Conservation (phyloP, 2,329 filamentous ascomycete species). For the Tolypocladium inflatum region DNA sequence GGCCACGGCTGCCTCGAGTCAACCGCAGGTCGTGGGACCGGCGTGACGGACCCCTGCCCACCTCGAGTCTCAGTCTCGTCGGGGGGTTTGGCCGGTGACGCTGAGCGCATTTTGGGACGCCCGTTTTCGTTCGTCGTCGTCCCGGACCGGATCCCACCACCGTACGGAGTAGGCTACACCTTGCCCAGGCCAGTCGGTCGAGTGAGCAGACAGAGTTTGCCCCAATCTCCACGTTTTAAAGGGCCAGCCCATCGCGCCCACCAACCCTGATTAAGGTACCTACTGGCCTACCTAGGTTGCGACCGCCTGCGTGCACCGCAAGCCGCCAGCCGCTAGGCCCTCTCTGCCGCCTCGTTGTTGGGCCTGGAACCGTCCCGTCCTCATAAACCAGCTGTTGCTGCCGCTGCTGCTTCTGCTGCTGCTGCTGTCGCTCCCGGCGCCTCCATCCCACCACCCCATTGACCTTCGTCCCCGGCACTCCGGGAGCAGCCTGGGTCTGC, state of each 20-base stretch:
- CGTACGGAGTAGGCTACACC: background rate
- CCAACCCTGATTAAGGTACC: background rate
- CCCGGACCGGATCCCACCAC: background rate
- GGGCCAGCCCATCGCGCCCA: conserved; percentile 2
- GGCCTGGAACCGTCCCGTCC: background rate
- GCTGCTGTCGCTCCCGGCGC: background rate
- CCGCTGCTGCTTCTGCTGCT: background rate
- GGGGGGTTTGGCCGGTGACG: background rate
- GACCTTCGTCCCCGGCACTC: conserved; percentile 5
- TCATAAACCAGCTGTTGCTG: background rate
- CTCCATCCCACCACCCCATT: conserved; percentile 1
- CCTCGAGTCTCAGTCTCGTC: background rate
- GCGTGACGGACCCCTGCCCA: background rate
- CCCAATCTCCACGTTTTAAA: conserved; percentile 7
- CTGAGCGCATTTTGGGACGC: background rate
- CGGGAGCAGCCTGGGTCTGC: conserved; percentile 7
- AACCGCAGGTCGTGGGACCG: background rate
- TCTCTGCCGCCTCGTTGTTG: background rate
- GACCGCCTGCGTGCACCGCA: background rate
- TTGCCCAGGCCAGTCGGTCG: background rate
- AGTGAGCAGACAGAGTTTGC: conserved; percentile 7
- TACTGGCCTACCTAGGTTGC: too few relatives aligned
- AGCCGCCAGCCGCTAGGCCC: background rate
- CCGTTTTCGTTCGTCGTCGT: background rate
- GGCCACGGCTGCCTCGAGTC: background rate